These are phyloP conservation scores for Phialophora verrucosa DNA, from an alignment of 2,329 filamentous ascomycete genomes.

Conservation along the genomic window DNA sequence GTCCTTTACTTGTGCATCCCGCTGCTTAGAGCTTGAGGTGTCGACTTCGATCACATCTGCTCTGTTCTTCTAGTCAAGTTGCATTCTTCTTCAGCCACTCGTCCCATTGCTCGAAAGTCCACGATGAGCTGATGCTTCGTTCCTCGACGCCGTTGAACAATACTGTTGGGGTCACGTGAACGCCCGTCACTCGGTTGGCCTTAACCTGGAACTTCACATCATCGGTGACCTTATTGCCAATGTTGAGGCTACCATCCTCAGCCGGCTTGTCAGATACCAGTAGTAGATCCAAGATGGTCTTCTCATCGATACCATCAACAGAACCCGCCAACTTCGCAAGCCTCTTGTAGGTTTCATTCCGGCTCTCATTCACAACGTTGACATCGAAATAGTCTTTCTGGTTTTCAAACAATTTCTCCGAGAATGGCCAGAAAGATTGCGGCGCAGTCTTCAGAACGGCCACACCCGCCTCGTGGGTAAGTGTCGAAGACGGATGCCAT, in stretches of 20 bases:
- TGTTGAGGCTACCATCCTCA: constrained; percentile 72
- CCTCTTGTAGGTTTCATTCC: constrained; percentile 82
- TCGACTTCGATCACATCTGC: not conserved
- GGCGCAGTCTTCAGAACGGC: constrained; percentile 76
- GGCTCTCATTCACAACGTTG: constrained; percentile 78
- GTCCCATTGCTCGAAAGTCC: constrained; percentile 80
- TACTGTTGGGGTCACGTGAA: constrained; percentile 91
- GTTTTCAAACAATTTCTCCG: constrained; percentile 68
- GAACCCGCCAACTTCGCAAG: constrained; percentile 74
- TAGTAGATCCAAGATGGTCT: constrained; percentile 71
- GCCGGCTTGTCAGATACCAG: constrained; percentile 70
- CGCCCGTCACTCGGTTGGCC: constrained; percentile 72
- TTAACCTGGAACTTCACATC: constrained; percentile 86
- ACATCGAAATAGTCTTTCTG: constrained; percentile 85
- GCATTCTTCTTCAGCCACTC: constrained; percentile 77
- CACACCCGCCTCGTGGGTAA: constrained; percentile 74
- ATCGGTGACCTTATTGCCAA: constrained; percentile 79
- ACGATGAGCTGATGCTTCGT: constrained; percentile 77
- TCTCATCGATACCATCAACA: constrained; percentile 71
- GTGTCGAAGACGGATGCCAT: constrained; percentile 87
- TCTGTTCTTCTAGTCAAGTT: constrained; percentile 46
- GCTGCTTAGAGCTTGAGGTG: not conserved
- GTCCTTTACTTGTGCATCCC: not conserved
- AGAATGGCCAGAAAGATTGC: constrained; percentile 80
- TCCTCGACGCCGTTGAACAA: constrained; percentile 83